Evolutionary conservation across 768 basidiomycete species (phyloP), one percentile per base, ranked within the genome.

Genomic region (Collybia sordida): DNA sequence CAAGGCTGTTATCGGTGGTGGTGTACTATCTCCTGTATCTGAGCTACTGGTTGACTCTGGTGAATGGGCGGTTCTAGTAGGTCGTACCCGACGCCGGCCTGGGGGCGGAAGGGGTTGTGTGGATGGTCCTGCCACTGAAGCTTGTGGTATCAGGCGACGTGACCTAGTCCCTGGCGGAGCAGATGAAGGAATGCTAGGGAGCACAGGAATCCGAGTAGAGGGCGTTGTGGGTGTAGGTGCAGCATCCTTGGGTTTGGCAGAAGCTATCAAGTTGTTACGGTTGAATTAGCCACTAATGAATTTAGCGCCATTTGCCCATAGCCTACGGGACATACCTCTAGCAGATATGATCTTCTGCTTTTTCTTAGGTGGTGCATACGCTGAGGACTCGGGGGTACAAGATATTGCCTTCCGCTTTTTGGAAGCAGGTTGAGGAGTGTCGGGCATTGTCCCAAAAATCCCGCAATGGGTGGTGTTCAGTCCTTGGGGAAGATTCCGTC

Each of bases 81-180:
- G 39, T 9, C 44, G 21, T 28, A 27, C 25, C 14, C 39, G 39
- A 6, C 44, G 25, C 7, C 34, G 39, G 4, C 39, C 15, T 17
- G 42, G 18, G 12, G n/a, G 24, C 31, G 19, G 35, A 18, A 17
- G 31, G 4, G 23, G 17, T 42, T 31, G 39, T 25, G 24, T 40
- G 7, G 43, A 53, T 36, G 42, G 42, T 9, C 48, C 52, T 18
- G 47, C 42, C 23, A 14, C 42, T 7, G 42, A 43, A 46, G 45
- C 46, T 42, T 23, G 47, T 42, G 45, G 47, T 14, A 19, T 7
- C 28, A 25, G 43, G 19, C 18, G 50, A 2, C 25, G 34, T 23
- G 37, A 11, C 27, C 7, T 23, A 28, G 40, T 3, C 22, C 34
- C 25, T 37, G 18, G 39, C 9, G 28, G 22, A 9, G 42, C 24